Percentiles rank a stretch among this genome's conserved stretches.
Conservation (phyloP, 371 early-diverging fungal genomes). For the Syncephalastrum sp. region DNA sequence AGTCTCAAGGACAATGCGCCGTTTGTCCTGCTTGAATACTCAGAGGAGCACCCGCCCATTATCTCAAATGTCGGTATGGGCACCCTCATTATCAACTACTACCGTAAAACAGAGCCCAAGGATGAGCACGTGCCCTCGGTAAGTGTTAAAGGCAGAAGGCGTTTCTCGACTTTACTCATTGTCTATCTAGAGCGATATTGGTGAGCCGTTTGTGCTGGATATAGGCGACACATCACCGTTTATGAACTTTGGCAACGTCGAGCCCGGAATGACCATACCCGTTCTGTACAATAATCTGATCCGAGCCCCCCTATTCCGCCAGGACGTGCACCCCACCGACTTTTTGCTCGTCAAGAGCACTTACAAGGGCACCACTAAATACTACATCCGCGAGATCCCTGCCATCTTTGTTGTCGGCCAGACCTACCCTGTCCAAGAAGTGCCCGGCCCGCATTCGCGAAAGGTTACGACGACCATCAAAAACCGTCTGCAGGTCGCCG, state of each 20-base stretch:
- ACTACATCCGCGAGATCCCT: slow-evolving; percentile 85
- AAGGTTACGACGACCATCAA: slow-evolving; percentile 93
- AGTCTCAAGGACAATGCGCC: slow-evolving; percentile 87
- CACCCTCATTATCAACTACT: slow-evolving; percentile 94
- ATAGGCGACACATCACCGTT: slow-evolving; percentile 97
- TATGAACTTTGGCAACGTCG: slow-evolving; percentile 94
- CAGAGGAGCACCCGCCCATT: slow-evolving; percentile 98
- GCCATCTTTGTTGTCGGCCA: slow-evolving; percentile 95
- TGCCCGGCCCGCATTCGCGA: slow-evolving; percentile 97
- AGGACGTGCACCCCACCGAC: slow-evolving; percentile 74
- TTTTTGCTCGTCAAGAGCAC: slow-evolving; percentile 83
- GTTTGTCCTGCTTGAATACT: slow-evolving; percentile 94
- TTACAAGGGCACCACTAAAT: slow-evolving; percentile 73
- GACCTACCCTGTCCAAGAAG: slow-evolving; percentile 94
- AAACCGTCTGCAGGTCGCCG: slow-evolving; percentile 89
- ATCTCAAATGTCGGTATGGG: slow-evolving; percentile 98
- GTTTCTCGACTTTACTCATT: not conserved
- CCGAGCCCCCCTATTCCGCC: slow-evolving; percentile 95
- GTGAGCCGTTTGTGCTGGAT: slow-evolving; percentile 89
- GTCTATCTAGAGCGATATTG: slow-evolving; percentile 62
- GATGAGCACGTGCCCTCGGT: slow-evolving; percentile 78
- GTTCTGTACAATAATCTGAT: slow-evolving; percentile 96
- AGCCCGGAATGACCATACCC: slow-evolving; percentile 87
- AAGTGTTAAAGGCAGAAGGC: slow-evolving; percentile 2
- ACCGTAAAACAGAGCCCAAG: slow-evolving; percentile 88